Conservation (phyloP, 1,284 basidiomycete genomes). For the Volvariella volvacea region DNA sequence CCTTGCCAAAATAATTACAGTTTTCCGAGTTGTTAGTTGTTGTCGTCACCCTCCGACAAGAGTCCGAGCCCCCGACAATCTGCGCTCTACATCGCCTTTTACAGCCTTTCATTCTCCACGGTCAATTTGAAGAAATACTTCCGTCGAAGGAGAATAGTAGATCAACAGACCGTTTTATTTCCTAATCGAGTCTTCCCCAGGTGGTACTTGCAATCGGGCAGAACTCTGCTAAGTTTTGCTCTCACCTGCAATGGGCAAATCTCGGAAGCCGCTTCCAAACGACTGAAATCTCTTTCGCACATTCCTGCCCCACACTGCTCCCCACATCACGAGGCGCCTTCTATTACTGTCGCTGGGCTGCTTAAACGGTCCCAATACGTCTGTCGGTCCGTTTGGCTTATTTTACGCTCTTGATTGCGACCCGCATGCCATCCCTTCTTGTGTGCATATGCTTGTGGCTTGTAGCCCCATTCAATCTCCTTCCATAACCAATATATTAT, state of each 20-base stretch:
- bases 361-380: background rate
- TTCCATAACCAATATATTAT: background rate
- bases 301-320: conserved; percentile 13
- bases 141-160: too few species aligned
- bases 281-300: conserved; percentile 7
- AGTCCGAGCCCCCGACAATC: conserved; percentile 12
- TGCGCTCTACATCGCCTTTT: conserved; percentile 14
- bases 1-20: too few species aligned
- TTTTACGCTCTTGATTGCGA: conserved; percentile 3
- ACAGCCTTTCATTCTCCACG: conserved; percentile 15
- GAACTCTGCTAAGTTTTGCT: too few species aligned
- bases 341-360: conserved; percentile 3
- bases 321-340: conserved; percentile 18
- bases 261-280: background rate
- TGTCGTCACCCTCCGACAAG: background rate
- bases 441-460: conserved; percentile 9
- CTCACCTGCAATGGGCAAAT: too few species aligned
- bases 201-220: too few species aligned
- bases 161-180: too few species aligned
- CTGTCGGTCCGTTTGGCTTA: conserved; percentile 13
- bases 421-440: conserved; percentile 4
- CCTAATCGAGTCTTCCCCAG: too few species aligned
- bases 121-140: conserved; percentile 16
- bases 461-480: conserved; percentile 4
- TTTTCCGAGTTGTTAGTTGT: background rate